phyloP scores from a whole-genome alignment of 192 early-diverging fungal species.

The Umbelopsis sp. region DNA sequence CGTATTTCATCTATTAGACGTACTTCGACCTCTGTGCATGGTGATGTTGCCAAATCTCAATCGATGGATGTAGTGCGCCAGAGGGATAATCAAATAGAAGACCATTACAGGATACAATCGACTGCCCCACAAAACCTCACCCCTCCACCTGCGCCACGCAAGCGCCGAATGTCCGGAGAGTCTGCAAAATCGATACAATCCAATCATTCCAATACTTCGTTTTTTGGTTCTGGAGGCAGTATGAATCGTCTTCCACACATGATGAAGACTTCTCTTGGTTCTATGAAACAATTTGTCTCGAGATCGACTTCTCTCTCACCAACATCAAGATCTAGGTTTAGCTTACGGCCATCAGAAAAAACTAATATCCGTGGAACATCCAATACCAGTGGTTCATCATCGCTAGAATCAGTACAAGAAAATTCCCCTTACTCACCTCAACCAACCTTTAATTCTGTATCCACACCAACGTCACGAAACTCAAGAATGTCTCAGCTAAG shows the following conservation, averaged over 20 bases:
- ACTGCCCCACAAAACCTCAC: background rate
- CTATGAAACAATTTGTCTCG: slow-evolving; percentile 35
- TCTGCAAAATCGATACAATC: slow-evolving; percentile 33
- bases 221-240: slow-evolving; percentile 37
- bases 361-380: background rate
- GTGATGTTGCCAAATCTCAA: background rate
- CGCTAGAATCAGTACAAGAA: background rate
- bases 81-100: background rate
- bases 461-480: background rate
- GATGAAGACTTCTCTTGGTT: slow-evolving; percentile 32
- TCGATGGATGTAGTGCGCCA: slow-evolving; percentile 15
- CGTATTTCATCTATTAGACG: background rate
- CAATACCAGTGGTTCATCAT: background rate
- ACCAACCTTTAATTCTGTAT: background rate
- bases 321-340: slow-evolving; percentile 21
- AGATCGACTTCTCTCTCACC: slow-evolving; percentile 21
- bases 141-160: slow-evolving; percentile 6
- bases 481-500: slow-evolving; percentile 19
- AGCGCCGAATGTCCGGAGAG: background rate
- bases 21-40: background rate
- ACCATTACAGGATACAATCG: background rate
- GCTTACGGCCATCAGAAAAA: slow-evolving; percentile 1
- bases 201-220: slow-evolving; percentile 32
- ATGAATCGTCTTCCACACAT: slow-evolving; percentile 32
- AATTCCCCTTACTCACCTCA: slow-evolving; percentile 10